A percentile compares a stretch with the other conserved stretches of the same genome.
Conservation (phyloP, 768 basidiomycete species). For the Rubroboletus satanas region DNA sequence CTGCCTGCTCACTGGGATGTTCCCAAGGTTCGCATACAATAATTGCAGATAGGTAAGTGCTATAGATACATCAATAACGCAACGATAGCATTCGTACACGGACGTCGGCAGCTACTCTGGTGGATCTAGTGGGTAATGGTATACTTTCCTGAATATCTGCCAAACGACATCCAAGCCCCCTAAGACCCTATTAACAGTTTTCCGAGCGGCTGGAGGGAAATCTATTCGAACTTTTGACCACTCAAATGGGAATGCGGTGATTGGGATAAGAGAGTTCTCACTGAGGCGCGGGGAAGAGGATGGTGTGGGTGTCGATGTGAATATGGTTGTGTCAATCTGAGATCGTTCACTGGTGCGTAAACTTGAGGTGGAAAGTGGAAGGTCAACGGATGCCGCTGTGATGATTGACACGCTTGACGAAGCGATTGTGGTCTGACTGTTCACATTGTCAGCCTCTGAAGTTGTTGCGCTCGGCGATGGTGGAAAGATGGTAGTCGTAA, state of each 20-base stretch:
- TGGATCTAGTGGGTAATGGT: constrained; percentile 35
- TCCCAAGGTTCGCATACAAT: neutral
- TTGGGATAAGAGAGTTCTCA: constrained; percentile 21
- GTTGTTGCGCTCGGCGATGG: constrained; percentile 4
- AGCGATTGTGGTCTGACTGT: constrained; percentile 2
- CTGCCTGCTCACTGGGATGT: neutral
- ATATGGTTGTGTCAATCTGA: constrained; percentile 6
- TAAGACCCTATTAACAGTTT: constrained; percentile 25
- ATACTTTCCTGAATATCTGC: constrained; percentile 29
- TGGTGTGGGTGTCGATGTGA: constrained; percentile 14
- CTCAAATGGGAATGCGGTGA: constrained; percentile 22
- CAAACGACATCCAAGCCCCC: constrained; percentile 27
- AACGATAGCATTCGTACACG: constrained; percentile 9
- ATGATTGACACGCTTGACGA: constrained; percentile 6
- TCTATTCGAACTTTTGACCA: constrained; percentile 29
- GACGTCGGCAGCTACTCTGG: constrained; percentile 15
- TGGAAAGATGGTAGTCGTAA: constrained; percentile 28
- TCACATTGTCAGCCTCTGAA: neutral
- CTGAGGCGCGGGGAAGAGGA: constrained; percentile 3
- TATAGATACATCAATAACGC: constrained; percentile 13
- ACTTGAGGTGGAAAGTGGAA: constrained; percentile 2
- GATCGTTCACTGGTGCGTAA: constrained; percentile 10
- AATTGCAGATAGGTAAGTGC: neutral
- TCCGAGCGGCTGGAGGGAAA: constrained; percentile 22
- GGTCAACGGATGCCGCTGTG: constrained; percentile 4